phyloP scores from a whole-genome alignment of 306 rosid genomes.

The Lupinus albus region DNA sequence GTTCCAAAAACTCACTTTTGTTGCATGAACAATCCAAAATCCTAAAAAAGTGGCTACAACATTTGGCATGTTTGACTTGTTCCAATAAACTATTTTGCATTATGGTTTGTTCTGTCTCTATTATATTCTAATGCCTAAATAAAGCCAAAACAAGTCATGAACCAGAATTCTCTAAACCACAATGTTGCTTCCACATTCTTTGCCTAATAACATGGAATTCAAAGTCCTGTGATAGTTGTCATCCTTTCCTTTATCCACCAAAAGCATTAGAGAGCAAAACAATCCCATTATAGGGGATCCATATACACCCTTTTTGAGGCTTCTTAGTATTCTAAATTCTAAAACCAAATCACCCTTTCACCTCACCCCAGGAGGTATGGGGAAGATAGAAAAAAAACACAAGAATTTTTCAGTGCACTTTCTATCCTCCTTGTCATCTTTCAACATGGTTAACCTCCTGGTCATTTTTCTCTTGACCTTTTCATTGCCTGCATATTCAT shows the following conservation, averaged over 20 bases:
- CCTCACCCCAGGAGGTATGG: constrained; percentile 75
- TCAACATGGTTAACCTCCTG: constrained; percentile 72
- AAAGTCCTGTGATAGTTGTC: constrained; percentile 15
- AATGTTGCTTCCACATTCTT: constrained; percentile 28
- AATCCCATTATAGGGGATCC: constrained; percentile 41
- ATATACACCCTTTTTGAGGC: constrained; percentile 33
- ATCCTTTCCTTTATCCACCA: constrained; percentile 31
- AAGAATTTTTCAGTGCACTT: constrained; percentile 22
- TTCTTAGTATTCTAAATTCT: constrained; percentile 36
- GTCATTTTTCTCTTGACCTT: constrained; percentile 45
- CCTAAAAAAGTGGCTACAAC: too few species aligned
- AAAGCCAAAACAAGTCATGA: constrained; percentile 28
- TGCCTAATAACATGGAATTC: constrained; percentile 40
- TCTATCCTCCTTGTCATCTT: constrained; percentile 57
- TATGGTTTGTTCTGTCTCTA: not conserved
- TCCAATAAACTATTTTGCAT: constrained; percentile 43
- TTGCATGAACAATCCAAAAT: not conserved
- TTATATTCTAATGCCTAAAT: constrained; percentile 31
- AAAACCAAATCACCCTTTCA: constrained; percentile 44
- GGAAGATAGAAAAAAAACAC: constrained; percentile 45
- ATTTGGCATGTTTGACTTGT: constrained; percentile 39
- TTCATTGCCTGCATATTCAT: not conserved
- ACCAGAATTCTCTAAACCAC: constrained; percentile 20
- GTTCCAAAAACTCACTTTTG: not conserved
- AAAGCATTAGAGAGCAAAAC: constrained; percentile 23